Evolutionary conservation across 768 basidiomycete genomes (phyloP), one percentile per base, ranked within the genome.

Genomic region (Termitomyces sp.): DNA sequence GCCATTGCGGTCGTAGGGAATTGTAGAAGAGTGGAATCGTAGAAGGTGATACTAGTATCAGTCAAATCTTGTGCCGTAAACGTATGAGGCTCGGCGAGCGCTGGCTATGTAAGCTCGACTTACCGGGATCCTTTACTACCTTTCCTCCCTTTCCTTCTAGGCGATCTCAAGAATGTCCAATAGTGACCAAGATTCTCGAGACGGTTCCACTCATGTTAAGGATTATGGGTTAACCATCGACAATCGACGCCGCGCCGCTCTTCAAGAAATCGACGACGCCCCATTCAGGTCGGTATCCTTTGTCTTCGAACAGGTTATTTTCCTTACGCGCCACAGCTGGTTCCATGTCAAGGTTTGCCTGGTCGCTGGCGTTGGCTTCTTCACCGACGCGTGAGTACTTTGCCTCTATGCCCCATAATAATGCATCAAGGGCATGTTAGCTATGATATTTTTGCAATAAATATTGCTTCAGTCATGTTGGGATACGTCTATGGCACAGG

Each of bases 401-500:
- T 17, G 11, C 31, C 49, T 37, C 42, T 12, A 17, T 37, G 44
- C 37, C 53, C 46, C 54, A 5, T 53, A 12, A 31, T 15, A 47
- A 26, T 26, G 15, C n/a, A 17, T 17, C 26, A 15, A 17, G n/a
- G 37, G 1, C 37, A n/a, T 50, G 23, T 31, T 54, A 83, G 82
- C 56, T 91, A 91, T 64, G 91, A 93, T 60, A 86, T 94, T 58
- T 96, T 94, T 65, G 89, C 91, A 5, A 95, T 95, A 72, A 91
- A 86, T 70, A 89, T 94, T 42, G 91, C 83, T 0, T 83, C 88
- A 0, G 75, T 76, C 0, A 94, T 94, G 90, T 71, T 96, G 55
- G 90, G 87, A 23, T 90, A 86, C 64, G 85, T 94, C 55, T 94
- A 94, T 53, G 82, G 83, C 45, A 53, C 67, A 15, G 63, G 73